Percentiles rank a stretch among this genome's conserved stretches.
Evolutionary conservation across 805 yeast genomes (phyloP).

Genomic region (Yamadazyma scolyti): DNA sequence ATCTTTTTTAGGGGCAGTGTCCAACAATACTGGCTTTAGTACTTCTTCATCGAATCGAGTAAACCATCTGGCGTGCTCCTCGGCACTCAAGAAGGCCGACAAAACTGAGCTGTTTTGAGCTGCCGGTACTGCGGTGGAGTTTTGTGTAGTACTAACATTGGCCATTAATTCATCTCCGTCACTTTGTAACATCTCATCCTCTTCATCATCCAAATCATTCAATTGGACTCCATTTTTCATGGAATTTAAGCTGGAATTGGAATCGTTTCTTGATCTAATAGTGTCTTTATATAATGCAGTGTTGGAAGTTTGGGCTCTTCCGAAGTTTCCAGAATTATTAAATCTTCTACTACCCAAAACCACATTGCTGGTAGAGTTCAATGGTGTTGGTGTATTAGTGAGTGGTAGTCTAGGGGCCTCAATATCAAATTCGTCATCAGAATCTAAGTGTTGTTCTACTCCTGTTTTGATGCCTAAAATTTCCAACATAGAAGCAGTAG

Average conservation of each 20-base stretch:
- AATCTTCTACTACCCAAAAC: conserved; percentile 17
- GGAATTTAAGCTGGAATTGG: conserved; percentile 23
- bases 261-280: conserved; percentile 26
- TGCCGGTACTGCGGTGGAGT: conserved; percentile 1
- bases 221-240: conserved; percentile 14
- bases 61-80: conserved; percentile 87
- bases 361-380: conserved; percentile 8
- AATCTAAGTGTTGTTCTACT: conserved; percentile 63
- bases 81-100: conserved; percentile 46
- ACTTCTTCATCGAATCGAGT: conserved; percentile 91
- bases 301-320: conserved; percentile 5
- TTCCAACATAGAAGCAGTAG: conserved; percentile 97
- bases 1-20: conserved; percentile 38
- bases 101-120: conserved; percentile 28
- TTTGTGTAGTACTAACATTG: neutral
- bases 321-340: conserved; percentile 2
- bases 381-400: conserved; percentile 22
- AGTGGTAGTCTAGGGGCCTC: conserved; percentile 56
- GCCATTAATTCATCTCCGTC: conserved; percentile 37
- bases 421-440: conserved; percentile 94
- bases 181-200: conserved; percentile 20
- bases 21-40: conserved; percentile 85
- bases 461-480: conserved; percentile 91
- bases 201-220: conserved; percentile 17
- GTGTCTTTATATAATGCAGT: conserved; percentile 16